Base-by-base conservation (phyloP, 805 yeast genomes). In the Grigorovia yakushimaensis region DNA sequence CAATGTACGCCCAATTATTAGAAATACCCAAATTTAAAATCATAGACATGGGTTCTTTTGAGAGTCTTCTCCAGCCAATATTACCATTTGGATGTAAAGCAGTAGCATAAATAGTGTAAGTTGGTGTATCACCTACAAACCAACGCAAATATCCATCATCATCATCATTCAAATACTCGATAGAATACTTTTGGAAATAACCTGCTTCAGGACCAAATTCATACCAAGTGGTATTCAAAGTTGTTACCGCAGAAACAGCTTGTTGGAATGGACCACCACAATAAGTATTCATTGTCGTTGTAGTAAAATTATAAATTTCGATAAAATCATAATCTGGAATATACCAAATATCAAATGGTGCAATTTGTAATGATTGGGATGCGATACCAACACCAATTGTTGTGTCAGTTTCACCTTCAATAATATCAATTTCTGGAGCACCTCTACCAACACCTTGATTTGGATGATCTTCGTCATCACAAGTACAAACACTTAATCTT, bases 311-410 rank as follows among this genome's bases (percentile, higher is more conserved):
- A 66, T 84, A 70, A 51, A 91, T 70, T 60, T 81, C 89, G 45
- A 88, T 65, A 59, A 76, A 89, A 54, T 80, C 78, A 66, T 88
- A 88, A 66, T 91, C 95, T 5, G 96, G 96, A 60, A 77, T 74
- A 62, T 86, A 91, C 97, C 97, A 91, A 54, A 88, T 82, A 67
- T 91, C 98, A 62, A 79, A 79, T 9, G 98, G 98, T 15, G 97
- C 98, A 51, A 88, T 69, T 72, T 91, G 98, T 61, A 83, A 67
- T 3, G 97, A 88, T 67, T 91, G 98, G 3, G 97, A 87, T 1
- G 89, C 96, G 39, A 82, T 77, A 55, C 93, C 93, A 11, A 66
- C 69, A 44, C 73, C 73, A 19, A 72, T 47, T 15, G 64, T 70
- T 1, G 82, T 72, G 52, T 79, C 81, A 21, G 79, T 77, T 55